These are phyloP conservation scores for Botrytis elliptica DNA, from an alignment of 2,329 filamentous ascomycete genomes.

Conservation along the genomic window DNA sequence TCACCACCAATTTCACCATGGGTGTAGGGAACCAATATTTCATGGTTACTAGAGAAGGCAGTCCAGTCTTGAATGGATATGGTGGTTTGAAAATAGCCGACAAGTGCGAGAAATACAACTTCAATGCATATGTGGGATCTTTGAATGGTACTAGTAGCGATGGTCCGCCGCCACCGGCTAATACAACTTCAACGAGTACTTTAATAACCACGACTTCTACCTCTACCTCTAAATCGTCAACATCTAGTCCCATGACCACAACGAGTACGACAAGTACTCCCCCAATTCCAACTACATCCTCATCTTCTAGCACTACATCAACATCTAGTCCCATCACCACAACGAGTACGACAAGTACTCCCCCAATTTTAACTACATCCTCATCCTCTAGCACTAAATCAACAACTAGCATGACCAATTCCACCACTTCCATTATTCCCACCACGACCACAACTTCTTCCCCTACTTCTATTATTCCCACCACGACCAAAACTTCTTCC, in stretches of 20 bases:
- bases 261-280: neutral
- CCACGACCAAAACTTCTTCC: neutral
- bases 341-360: neutral
- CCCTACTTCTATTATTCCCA: neutral
- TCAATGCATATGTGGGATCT: slow-evolving; percentile 40
- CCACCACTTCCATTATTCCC: neutral
- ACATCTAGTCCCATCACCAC: neutral
- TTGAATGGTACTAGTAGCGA: slow-evolving; percentile 24
- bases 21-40: slow-evolving; percentile 38
- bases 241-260: neutral
- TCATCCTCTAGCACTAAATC: neutral
- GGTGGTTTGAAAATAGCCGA: slow-evolving; percentile 34
- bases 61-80: slow-evolving; percentile 28
- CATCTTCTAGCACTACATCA: neutral
- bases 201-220: slow-evolving; percentile 13
- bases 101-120: slow-evolving; percentile 38
- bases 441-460: neutral
- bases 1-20: slow-evolving; percentile 39
- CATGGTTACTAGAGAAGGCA: slow-evolving; percentile 32
- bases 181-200: slow-evolving; percentile 17
- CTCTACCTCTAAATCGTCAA: slow-evolving; percentile 1
- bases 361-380: neutral
- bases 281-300: neutral
- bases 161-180: slow-evolving; percentile 15
- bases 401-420: neutral